Base-by-base conservation (phyloP, 2,329 filamentous ascomycete genomes). In the Fusarium denticulatum region DNA sequence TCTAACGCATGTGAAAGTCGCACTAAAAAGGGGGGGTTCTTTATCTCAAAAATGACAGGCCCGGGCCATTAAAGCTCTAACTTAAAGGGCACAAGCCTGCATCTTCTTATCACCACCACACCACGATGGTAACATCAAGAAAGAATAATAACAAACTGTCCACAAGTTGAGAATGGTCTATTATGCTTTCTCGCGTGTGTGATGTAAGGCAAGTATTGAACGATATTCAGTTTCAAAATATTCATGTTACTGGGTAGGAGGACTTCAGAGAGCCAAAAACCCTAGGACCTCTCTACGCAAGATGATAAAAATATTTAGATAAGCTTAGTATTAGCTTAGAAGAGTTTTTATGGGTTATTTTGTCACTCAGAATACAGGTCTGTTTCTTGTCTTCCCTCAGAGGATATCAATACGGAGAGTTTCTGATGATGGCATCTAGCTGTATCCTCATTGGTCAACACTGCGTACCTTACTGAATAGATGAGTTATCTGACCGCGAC, bases 1-100 rank as follows among this genome's bases (percentile, higher is more conserved):
- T 77, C 72, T 67, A 72, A 74, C 75, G 72, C 76, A 78, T 78
- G 76, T 78, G 76, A 78, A 74, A 78, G 64, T 75, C 64, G 72
- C 73, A 73, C 76, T 78, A 78, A 78, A 75, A 76, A 71, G 63
- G 69, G 75, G 72, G 74, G 72, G 72, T 45, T 62, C 66, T 57
- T 63, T 66, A 70, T 64, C 65, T 69, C 40, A 61, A 56, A 65
- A 47, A 65, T 43, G 49, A 49, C 53, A 75, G 37, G 39, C 52
- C 30, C 37, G 14, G 26, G 30, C 26, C 37, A 42, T 47, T 28
- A 60, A 14, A 55, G 62, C 39, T 67, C 47, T 60, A 60, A 63
- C 62, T 60, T 9, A 36, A 66, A 57, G 56, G 58, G 72, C 68
- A 75, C 50, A 72, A 65, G 57, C 58, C 64, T 53, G 28, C 65